These are phyloP conservation scores for Seiridium cupressi DNA, from an alignment of 2,329 filamentous ascomycete genomes.

Conservation along the genomic window DNA sequence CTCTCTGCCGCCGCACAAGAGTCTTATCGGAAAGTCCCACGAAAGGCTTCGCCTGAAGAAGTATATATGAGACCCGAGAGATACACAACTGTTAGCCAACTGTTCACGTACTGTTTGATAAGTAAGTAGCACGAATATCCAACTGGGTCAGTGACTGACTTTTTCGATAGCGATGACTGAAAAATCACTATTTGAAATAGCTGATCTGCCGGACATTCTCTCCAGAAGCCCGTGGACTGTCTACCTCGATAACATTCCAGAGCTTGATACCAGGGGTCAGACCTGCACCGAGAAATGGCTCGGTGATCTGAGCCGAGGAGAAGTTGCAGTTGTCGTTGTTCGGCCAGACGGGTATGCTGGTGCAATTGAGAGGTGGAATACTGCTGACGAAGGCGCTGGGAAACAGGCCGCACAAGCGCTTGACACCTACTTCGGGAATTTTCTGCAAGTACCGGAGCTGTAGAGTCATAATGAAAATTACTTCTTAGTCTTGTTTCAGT, in stretches of 20 bases:
- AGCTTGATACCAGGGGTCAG: constrained; percentile 21
- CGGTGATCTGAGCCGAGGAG: constrained; percentile 17
- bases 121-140: constrained; percentile 44
- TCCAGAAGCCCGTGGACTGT: constrained; percentile 23
- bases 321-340: constrained; percentile 20
- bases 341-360: constrained; percentile 27
- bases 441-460: constrained; percentile 45
- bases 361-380: constrained; percentile 21
- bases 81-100: constrained; percentile 65
- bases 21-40: constrained; percentile 61
- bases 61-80: constrained; percentile 65
- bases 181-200: constrained; percentile 22
- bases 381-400: constrained; percentile 35
- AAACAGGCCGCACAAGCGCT: constrained; percentile 53
- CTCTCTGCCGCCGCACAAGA: constrained; percentile 56
- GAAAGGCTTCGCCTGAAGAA: constrained; percentile 58
- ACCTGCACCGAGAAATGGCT: constrained; percentile 25
- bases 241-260: constrained; percentile 24
- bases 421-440: constrained; percentile 52
- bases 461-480: not conserved
- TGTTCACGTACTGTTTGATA: constrained; percentile 69
- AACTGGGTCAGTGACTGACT: constrained; percentile 1
- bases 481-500: not conserved
- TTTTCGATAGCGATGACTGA: constrained; percentile 20
- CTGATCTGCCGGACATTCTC: constrained; percentile 21